Evolutionary conservation across 345 rosid genomes (phyloP).

Genomic region (Stellera chamaejasme): DNA sequence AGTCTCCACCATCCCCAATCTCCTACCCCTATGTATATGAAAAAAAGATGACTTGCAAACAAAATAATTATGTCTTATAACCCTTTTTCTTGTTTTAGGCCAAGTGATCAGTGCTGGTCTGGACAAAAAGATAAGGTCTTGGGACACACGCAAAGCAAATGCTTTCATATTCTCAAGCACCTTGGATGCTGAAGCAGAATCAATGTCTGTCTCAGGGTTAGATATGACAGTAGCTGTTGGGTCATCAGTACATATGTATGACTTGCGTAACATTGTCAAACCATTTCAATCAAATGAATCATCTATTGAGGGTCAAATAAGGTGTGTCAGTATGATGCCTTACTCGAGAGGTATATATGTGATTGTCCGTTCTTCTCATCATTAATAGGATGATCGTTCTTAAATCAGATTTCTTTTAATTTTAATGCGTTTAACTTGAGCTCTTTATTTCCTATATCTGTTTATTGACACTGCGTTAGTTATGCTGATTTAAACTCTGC

Average conservation of each 20-base stretch:
- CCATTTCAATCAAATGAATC: conserved; percentile 43
- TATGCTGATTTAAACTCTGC: no score
- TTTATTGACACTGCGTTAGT: no score
- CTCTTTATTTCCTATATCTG: no score
- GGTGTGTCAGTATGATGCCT: conserved; percentile 45
- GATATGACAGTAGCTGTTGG: conserved; percentile 58
- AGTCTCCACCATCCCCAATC: no score
- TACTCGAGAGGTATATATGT: conserved; percentile 41
- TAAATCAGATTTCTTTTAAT: no score
- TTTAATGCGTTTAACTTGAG: no score
- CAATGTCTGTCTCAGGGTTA: conserved; percentile 62
- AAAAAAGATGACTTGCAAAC: no score
- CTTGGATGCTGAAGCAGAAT: conserved; percentile 41
- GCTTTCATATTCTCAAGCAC: conserved; percentile 17
- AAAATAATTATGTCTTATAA: no score
- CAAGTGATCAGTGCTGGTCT: conserved; percentile 62
- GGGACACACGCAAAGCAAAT: conserved; percentile 53
- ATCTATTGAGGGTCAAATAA: conserved; percentile 38
- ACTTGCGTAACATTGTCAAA: conserved; percentile 52
- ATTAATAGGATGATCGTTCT: no score
- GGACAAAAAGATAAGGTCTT: conserved; percentile 61
- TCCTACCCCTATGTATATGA: no score
- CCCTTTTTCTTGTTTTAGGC: conserved; percentile 31
- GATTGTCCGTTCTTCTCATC: no score
- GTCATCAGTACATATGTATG: conserved; percentile 46